These are phyloP conservation scores for Phytopythium aichiense DNA, from an alignment of 352 stramenopile genomes.

Conservation along the genomic window DNA sequence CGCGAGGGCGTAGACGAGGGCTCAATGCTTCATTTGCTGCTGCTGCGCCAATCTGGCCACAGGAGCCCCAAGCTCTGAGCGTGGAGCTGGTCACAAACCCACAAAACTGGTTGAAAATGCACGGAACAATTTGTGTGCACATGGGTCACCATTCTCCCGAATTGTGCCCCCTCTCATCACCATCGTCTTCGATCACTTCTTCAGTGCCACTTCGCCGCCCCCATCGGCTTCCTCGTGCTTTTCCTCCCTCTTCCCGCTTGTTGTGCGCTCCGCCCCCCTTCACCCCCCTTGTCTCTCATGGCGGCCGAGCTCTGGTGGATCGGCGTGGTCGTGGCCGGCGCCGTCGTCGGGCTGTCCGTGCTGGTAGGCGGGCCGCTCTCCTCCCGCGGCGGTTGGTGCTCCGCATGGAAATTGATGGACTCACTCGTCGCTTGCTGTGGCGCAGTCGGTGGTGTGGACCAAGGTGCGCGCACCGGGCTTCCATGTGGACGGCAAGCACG, in stretches of 20 bases:
- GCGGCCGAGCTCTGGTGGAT: conserved; percentile 41
- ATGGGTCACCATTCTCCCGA: no score
- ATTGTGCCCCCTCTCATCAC: no score
- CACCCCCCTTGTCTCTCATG: conserved; percentile 14
- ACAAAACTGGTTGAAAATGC: no score
- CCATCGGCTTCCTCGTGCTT: neutral
- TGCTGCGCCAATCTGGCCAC: no score
- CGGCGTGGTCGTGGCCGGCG: conserved; percentile 32
- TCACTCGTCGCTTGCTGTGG: neutral
- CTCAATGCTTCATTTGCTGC: no score
- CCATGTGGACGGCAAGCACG: conserved; percentile 73
- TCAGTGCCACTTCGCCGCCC: no score
- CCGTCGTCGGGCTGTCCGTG: conserved; percentile 42
- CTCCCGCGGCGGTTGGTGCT: no score
- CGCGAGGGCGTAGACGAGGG: no score
- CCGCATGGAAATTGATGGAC: neutral
- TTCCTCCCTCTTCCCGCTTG: neutral
- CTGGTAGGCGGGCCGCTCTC: conserved; percentile 23
- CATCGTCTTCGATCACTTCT: no score
- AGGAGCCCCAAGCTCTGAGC: no score
- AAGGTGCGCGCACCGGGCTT: conserved; percentile 66
- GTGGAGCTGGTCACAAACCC: no score
- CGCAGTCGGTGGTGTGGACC: conserved; percentile 56
- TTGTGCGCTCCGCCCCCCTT: neutral
- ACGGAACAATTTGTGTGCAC: no score